phyloP scores from a whole-genome alignment of 306 rosid genomes.

The Casuarina glauca region DNA sequence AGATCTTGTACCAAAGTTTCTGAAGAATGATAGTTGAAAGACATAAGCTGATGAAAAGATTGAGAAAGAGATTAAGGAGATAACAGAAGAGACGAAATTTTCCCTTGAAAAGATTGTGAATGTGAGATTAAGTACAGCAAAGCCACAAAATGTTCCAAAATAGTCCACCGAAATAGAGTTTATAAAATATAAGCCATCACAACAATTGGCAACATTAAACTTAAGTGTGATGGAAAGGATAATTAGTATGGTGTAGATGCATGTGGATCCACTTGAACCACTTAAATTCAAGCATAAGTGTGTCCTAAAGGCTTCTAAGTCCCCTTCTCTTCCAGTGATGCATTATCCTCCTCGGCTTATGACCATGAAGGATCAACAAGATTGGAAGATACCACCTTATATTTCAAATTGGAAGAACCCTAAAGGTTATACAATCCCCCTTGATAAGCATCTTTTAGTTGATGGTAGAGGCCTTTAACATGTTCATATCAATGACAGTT shows the following conservation, averaged over 20 bases:
- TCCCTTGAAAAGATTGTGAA: conserved; percentile 88
- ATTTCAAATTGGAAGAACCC: conserved; percentile 97
- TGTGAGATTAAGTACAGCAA: conserved; percentile 77
- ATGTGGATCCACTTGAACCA: conserved; percentile 91
- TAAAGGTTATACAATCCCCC: conserved; percentile 85
- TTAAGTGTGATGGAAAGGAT: conserved; percentile 89
- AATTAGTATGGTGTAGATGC: conserved; percentile 90
- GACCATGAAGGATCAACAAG: conserved; percentile 89
- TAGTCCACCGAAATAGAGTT: conserved; percentile 68
- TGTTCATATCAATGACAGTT: conserved; percentile 83
- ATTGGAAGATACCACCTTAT: conserved; percentile 95
- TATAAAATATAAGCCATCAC: conserved; percentile 87
- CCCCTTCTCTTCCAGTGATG: conserved; percentile 92
- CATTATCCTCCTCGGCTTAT: conserved; percentile 92
- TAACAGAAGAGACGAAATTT: conserved; percentile 70
- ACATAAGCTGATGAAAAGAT: conserved; percentile 50
- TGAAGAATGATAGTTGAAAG: conserved; percentile 55
- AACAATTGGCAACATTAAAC: conserved; percentile 78
- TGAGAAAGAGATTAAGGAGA: conserved; percentile 72
- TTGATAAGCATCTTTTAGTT: conserved; percentile 87
- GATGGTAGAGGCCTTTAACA: conserved; percentile 93
- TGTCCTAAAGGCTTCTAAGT: conserved; percentile 82
- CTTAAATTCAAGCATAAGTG: conserved; percentile 94
- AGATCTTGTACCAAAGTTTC: conserved; percentile 66
- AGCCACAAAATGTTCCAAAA: conserved; percentile 78